Base-by-base conservation (phyloP, 768 basidiomycete genomes). In the Pleurotus djamor region DNA sequence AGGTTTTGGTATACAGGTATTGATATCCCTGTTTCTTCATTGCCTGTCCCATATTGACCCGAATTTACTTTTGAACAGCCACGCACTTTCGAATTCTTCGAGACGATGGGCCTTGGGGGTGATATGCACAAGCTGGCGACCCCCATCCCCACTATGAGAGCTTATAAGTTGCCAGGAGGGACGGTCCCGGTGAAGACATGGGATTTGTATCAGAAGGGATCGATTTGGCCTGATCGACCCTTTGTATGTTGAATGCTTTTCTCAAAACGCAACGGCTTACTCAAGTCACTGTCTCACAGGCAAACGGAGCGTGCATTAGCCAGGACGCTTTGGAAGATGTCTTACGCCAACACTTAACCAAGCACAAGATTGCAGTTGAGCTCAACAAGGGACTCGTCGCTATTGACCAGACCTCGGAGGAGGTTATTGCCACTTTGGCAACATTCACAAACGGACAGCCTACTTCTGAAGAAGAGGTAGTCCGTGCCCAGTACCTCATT, bases 161-260 rank as follows among this genome's bases (percentile, higher is more conserved):
- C 65, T 12, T 69, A 70, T 47, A 66, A 64, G 48, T 62, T 69
- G 6, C 69, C 67, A 1, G 69, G 69, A 0, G 67, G 69, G 34
- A 67, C 60, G 6, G 49, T 60, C 5, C 66, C 66, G 14, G 64
- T 65, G 13, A 69, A 67, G 36, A 68, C 67, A 2, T 69, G 67
- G 68, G 63, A 66, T 50, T 45, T 68, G 44, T 68, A 66, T 57
- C 57, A 61, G 48, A 64, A 65, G 45, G 54, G 54, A n/a, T 48
- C 58, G 6, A 50, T 60, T 14, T 66, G 67, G 64, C 64, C 67
- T 7, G 67, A 67, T 52, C 62, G 67, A 34, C 64, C 63, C 5
- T 64, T 58, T 48, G 67, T 65, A 56, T 34, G 64, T 48, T 12
- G 4, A 10, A 12, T 12, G 3, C 33, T 28, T 14, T 12, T 5